phyloP scores from a whole-genome alignment of 2,329 filamentous ascomycete species.

The Didymellaceae sp. region DNA sequence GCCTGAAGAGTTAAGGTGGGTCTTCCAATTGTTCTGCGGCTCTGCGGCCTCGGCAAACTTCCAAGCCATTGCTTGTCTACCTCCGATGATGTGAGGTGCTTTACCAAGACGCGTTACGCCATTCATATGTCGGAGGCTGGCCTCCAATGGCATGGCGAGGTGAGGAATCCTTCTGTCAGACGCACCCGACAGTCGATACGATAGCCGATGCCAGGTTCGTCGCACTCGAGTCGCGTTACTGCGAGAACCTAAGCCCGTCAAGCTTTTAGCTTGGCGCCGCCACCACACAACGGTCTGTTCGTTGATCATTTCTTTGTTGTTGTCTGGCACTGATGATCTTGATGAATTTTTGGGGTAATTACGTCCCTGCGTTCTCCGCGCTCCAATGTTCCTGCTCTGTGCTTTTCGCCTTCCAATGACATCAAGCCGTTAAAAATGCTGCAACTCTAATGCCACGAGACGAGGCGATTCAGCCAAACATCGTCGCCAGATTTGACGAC shows the following conservation, averaged over 20 bases:
- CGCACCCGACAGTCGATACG: slow-evolving; percentile 7
- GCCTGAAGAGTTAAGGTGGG: slow-evolving; percentile 2
- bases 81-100: slow-evolving; percentile 10
- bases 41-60: slow-evolving; percentile 21
- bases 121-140: slow-evolving; percentile 2
- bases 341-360: slow-evolving; percentile 17
- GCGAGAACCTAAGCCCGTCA: slow-evolving; percentile 15
- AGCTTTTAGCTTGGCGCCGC: slow-evolving; percentile 20
- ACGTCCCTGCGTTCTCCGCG: slow-evolving; percentile 12
- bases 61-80: slow-evolving; percentile 18
- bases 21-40: slow-evolving; percentile 10
- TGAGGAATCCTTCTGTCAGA: not conserved
- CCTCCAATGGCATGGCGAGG: slow-evolving; percentile 2
- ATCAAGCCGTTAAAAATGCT: slow-evolving; percentile 4
- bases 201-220: slow-evolving; percentile 8
- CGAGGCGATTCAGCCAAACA: too few relatives aligned
- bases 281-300: slow-evolving; percentile 11
- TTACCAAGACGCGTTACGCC: slow-evolving; percentile 11
- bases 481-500: too few relatives aligned
- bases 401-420: slow-evolving; percentile 12
- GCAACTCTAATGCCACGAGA: slow-evolving; percentile 3
- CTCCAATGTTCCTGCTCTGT: not conserved
- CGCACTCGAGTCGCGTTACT: not conserved
- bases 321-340: slow-evolving; percentile 7
- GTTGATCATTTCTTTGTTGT: slow-evolving; percentile 3